Conservation (phyloP, 2,329 filamentous ascomycete genomes). For the Penicillium sp. region DNA sequence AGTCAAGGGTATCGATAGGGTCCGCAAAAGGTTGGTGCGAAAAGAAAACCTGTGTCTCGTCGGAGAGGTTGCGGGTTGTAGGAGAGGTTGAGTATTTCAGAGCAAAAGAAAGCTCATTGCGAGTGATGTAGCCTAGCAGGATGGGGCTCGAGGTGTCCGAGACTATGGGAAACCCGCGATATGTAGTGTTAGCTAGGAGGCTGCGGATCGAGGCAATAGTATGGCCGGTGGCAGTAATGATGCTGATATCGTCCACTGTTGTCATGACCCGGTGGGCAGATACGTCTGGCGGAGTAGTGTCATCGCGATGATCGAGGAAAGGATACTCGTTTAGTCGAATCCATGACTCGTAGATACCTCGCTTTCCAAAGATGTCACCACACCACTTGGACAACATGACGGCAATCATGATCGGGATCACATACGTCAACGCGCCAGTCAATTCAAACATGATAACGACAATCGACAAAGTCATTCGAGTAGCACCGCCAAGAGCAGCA, state of each 20-base stretch:
- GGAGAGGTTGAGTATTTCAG: conserved; percentile 60
- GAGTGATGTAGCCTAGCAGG: conserved; percentile 88
- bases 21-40: conserved; percentile 78
- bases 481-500: conserved; percentile 88
- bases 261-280: conserved; percentile 90
- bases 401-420: conserved; percentile 97
- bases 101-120: conserved; percentile 83
- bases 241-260: conserved; percentile 80
- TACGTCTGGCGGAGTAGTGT: conserved; percentile 74
- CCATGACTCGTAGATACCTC: conserved; percentile 97
- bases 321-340: conserved; percentile 95
- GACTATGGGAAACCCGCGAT: conserved; percentile 90
- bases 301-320: conserved; percentile 88
- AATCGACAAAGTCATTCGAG: conserved; percentile 94
- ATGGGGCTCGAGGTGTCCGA: conserved; percentile 72
- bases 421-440: conserved; percentile 91
- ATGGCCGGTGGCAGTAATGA: conserved; percentile 82
- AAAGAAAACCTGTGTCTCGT: conserved; percentile 79
- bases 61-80: conserved; percentile 52
- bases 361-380: conserved; percentile 87
- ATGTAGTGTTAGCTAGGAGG: conserved; percentile 70
- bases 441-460: conserved; percentile 99
- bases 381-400: conserved; percentile 99
- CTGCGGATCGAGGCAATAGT: conserved; percentile 72
- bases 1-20: conserved; percentile 73